Evolutionary conservation across 129 eudicot genomes (phyloP).

Genomic region (Saussurea involucrata): DNA sequence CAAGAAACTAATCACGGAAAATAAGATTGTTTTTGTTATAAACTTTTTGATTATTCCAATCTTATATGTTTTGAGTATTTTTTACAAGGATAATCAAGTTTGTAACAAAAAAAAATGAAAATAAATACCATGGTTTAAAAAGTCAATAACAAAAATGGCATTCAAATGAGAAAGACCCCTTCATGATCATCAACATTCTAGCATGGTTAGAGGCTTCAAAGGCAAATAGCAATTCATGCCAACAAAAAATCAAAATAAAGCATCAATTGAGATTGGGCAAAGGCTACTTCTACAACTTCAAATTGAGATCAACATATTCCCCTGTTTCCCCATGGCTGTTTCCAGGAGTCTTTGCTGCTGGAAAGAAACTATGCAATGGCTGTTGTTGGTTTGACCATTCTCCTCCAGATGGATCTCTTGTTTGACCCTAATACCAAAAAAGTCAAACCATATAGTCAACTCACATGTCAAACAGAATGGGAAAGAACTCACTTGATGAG

Average conservation of each 20-base stretch:
- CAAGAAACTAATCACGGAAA: neutral
- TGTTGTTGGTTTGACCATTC: constrained; percentile 37
- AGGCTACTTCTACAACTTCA: constrained; percentile 45
- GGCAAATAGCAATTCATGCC: neutral
- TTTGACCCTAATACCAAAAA: constrained; percentile 36
- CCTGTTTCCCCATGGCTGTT: constrained; percentile 33
- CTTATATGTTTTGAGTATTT: neutral
- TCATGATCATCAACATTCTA: neutral
- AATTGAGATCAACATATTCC: constrained; percentile 65
- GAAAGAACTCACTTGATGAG: constrained; percentile 40
- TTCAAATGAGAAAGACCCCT: neutral
- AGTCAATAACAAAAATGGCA: neutral
- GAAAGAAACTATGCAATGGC: constrained; percentile 54
- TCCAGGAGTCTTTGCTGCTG: constrained; percentile 35
- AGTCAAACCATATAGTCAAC: neutral
- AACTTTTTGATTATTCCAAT: neutral
- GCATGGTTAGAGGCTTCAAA: neutral
- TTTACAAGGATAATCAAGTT: neutral
- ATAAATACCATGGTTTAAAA: neutral
- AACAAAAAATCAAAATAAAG: neutral
- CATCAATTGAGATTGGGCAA: neutral
- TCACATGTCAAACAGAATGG: neutral
- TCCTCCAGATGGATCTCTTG: constrained; percentile 9
- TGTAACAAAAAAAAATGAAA: neutral
- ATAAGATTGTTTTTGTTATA: neutral